Evolutionary conservation across 768 basidiomycete species (phyloP).

Genomic region (Tylopilus felleus): DNA sequence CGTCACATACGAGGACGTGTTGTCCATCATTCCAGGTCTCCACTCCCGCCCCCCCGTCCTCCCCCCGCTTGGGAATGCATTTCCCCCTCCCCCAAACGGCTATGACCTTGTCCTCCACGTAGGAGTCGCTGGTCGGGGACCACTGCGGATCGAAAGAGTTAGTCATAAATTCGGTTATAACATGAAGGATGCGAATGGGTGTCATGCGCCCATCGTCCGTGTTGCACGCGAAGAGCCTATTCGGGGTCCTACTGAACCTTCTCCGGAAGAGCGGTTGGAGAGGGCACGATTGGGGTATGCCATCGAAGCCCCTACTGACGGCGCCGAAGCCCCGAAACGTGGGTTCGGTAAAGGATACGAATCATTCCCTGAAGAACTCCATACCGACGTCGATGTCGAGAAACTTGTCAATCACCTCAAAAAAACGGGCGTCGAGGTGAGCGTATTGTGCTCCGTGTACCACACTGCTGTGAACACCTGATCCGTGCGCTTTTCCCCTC

Average conservation of each 20-base stretch:
- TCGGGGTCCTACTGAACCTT: slow-evolving; percentile 20
- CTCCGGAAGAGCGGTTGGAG: slow-evolving; percentile 28
- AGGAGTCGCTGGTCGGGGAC: slow-evolving; percentile 63
- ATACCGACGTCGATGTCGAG: slow-evolving; percentile 35
- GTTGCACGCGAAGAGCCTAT: slow-evolving; percentile 24
- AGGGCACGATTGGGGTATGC: slow-evolving; percentile 29
- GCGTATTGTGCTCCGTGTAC: slow-evolving; percentile 1
- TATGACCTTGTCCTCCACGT: slow-evolving; percentile 73
- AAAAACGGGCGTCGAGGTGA: slow-evolving; percentile 30
- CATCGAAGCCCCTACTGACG: slow-evolving; percentile 24
- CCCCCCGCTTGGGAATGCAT: slow-evolving; percentile 38
- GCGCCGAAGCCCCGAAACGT: slow-evolving; percentile 31
- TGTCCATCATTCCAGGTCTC: slow-evolving; percentile 52
- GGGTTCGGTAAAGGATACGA: slow-evolving; percentile 38
- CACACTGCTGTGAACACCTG: slow-evolving; percentile 4
- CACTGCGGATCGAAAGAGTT: slow-evolving; percentile 59
- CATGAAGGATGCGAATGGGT: slow-evolving; percentile 61
- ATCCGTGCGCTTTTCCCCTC: neutral
- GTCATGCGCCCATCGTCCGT: slow-evolving; percentile 47
- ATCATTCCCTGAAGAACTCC: slow-evolving; percentile 33
- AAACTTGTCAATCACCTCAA: slow-evolving; percentile 37
- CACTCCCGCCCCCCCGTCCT: slow-evolving; percentile 56
- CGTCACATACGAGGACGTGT: slow-evolving; percentile 55
- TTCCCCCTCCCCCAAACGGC: slow-evolving; percentile 42
- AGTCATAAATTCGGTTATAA: slow-evolving; percentile 67